Evolutionary conservation across 1,284 basidiomycete species (phyloP), one percentile per base, ranked within the genome.

Genomic region (Dichomitus squalens): DNA sequence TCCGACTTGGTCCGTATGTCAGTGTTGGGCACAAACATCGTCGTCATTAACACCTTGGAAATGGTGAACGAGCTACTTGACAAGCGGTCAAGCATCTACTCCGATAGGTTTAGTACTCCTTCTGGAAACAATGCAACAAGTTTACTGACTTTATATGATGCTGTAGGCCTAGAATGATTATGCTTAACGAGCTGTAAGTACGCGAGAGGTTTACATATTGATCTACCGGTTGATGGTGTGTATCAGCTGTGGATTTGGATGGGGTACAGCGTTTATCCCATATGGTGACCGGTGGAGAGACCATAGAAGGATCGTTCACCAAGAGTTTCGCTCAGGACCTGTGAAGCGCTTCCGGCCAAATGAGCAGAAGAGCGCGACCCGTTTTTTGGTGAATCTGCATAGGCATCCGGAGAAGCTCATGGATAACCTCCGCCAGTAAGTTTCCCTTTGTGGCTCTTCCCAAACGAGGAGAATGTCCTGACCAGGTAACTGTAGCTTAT

Each of bases 221-320:
- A 29, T 18, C 18, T 16, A 29, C 25, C 3, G 25, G 41, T 25
- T 36, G 35, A 49, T 27, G 3, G 5, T 35, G 31, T 6, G 48
- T 14, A 49, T 27, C 48, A 82, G 79, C n/a, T 72, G 74, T 59
- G 78, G 75, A 23, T 72, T 74, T 64, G 71, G 68, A 12, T 78
- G 75, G 58, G 73, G 67, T 39, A 53, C 69, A 0, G 64, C 64
- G 0, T 66, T 79, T 12, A 60, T 76, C 55, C 66, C 68, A 21
- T 80, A 82, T 55, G 72, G 73, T 2, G 67, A 75, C 4, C 61
- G 59, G 46, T 83, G 79, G 80, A 73, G 75, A 23, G 57, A 65
- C 1, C 72, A 75, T 31, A 66, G 77, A 27, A 69, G 67, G 44
- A 61, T 76, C 31, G 73, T 75, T 34, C 73, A 78, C 27, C 64